These are phyloP conservation scores for Onygena corvina DNA, from an alignment of 2,329 filamentous ascomycete species.

Conservation along the genomic window DNA sequence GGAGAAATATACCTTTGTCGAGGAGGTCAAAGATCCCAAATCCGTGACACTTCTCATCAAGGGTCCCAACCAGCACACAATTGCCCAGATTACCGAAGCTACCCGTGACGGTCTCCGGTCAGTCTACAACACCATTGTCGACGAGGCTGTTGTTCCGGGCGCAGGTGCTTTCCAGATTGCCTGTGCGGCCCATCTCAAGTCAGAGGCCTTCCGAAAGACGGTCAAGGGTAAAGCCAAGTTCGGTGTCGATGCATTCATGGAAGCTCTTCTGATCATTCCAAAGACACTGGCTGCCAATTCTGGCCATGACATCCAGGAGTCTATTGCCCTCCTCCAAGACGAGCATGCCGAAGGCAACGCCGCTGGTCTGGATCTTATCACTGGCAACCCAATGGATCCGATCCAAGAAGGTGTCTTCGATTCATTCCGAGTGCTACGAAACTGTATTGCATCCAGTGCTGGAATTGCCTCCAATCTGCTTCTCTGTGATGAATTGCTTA, in stretches of 20 bases:
- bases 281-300: constrained; percentile 95
- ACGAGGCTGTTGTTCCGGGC: constrained; percentile 86
- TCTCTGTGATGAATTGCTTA: constrained; percentile 91
- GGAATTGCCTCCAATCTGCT: constrained; percentile 92
- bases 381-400: constrained; percentile 90
- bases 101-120: constrained; percentile 88
- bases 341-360: constrained; percentile 72
- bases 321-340: constrained; percentile 74
- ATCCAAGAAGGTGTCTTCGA: constrained; percentile 87
- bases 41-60: constrained; percentile 97
- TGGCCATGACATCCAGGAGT: constrained; percentile 92
- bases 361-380: constrained; percentile 74
- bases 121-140: constrained; percentile 99
- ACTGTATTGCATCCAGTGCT: constrained; percentile 84
- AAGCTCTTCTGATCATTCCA: constrained; percentile 87
- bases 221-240: constrained; percentile 98
- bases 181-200: constrained; percentile 73
- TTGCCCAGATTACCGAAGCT: constrained; percentile 90
- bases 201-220: constrained; percentile 72
- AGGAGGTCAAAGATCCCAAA: constrained; percentile 97
- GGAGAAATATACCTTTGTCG: constrained; percentile 98
- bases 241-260: constrained; percentile 88
- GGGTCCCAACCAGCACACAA: constrained; percentile 92
- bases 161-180: constrained; percentile 94
- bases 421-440: constrained; percentile 87